A percentile compares a stretch with the other conserved stretches of the same genome.
These are phyloP conservation scores for Voacanga thouarsii DNA, from an alignment of 257 asterid genomes.

Conservation along the genomic window DNA sequence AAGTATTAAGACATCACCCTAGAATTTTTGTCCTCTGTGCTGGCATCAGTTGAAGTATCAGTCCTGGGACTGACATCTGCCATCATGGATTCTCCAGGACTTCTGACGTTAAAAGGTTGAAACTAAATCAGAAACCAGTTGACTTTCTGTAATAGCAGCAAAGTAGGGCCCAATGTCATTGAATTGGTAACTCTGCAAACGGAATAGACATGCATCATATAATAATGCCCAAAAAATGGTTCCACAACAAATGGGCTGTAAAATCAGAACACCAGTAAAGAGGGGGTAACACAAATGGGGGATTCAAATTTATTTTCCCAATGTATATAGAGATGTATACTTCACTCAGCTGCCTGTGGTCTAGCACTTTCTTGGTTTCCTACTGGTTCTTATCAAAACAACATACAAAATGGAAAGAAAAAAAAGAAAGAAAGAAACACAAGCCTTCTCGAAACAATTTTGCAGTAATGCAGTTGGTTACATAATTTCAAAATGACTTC, in stretches of 20 bases:
- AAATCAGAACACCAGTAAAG: background rate
- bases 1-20: slow-evolving; percentile 41
- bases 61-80: slow-evolving; percentile 84
- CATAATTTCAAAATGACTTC: background rate
- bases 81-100: slow-evolving; percentile 45
- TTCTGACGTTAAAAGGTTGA: slow-evolving; percentile 23
- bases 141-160: slow-evolving; percentile 22
- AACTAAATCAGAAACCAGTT: slow-evolving; percentile 18
- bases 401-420: background rate
- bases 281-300: background rate
- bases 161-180: slow-evolving; percentile 13
- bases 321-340: background rate
- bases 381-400: background rate
- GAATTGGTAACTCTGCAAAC: slow-evolving; percentile 12
- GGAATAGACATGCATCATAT: background rate
- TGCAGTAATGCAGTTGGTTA: background rate
- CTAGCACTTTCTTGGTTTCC: background rate
- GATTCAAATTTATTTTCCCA: background rate
- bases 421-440: no score
- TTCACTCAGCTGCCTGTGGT: background rate
- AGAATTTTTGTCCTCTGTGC: slow-evolving; percentile 75
- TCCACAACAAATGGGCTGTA: background rate
- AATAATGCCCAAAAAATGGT: background rate
- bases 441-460: background rate
- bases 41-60: slow-evolving; percentile 91